These are phyloP conservation scores for Thelonectria rubi DNA, from an alignment of 2,329 filamentous ascomycete genomes.

Conservation along the genomic window DNA sequence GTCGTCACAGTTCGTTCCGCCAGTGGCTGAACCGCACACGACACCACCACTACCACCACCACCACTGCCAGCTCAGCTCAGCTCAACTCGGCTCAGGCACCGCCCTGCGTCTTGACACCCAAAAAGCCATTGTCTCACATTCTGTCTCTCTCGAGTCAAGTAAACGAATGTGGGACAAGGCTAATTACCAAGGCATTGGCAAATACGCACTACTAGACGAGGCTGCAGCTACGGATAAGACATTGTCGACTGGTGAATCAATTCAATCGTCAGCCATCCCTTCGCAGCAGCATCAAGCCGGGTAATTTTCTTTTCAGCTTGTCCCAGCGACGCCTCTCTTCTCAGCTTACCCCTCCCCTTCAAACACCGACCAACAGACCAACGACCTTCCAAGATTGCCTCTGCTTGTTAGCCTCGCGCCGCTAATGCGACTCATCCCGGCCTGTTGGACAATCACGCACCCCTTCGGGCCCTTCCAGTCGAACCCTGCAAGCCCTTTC, in stretches of 20 bases:
- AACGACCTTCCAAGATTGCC: conserved; percentile 18
- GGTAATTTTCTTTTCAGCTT: conserved; percentile 36
- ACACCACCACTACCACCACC: neutral
- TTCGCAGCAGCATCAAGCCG: conserved; percentile 8
- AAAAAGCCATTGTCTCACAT: neutral
- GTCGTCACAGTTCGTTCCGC: neutral
- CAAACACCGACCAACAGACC: conserved; percentile 17
- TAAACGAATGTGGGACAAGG: neutral
- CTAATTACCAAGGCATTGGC: neutral
- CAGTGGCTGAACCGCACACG: neutral
- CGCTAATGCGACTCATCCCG: conserved; percentile 44
- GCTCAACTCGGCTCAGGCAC: neutral
- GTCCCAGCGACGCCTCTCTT: conserved; percentile 33
- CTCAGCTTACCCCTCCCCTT: conserved; percentile 9
- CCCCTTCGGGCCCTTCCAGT: conserved; percentile 3
- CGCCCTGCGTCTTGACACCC: neutral
- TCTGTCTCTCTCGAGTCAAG: neutral
- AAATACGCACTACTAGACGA: neutral
- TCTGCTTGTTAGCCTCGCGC: conserved; percentile 21
- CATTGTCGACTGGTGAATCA: neutral
- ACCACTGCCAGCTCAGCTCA: neutral
- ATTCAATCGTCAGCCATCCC: neutral
- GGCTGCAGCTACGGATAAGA: neutral
- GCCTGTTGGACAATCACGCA: conserved; percentile 18
- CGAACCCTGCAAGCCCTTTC: conserved; percentile 8